phyloP scores from a whole-genome alignment of 352 stramenopile species.

The Globisporangium rhizosaccharum region DNA sequence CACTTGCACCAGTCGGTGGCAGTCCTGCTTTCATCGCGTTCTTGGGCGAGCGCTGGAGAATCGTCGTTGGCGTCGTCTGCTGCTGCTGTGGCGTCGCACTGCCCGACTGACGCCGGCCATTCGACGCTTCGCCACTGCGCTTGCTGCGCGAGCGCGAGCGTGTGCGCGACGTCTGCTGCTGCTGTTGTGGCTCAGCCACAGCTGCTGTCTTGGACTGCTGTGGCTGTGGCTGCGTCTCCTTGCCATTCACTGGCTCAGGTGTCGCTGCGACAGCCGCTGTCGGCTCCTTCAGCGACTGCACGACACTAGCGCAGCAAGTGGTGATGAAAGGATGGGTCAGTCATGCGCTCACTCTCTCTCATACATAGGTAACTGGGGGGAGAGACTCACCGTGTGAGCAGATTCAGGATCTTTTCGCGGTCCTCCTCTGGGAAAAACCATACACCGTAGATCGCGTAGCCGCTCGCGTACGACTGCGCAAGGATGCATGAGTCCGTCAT shows the following conservation, averaged over 20 bases:
- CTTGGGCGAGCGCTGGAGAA: slow-evolving; percentile 58
- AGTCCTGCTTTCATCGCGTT: slow-evolving; percentile 19
- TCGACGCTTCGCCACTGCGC: slow-evolving; percentile 23
- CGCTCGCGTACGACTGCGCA: slow-evolving; percentile 34
- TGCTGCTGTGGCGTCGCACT: slow-evolving; percentile 3
- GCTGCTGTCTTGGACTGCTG: slow-evolving; percentile 18
- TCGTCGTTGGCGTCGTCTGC: slow-evolving; percentile 32
- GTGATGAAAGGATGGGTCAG: neutral
- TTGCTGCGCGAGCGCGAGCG: slow-evolving; percentile 53
- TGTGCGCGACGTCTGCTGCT: slow-evolving; percentile 19
- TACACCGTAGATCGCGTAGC: slow-evolving; percentile 80
- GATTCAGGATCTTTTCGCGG: slow-evolving; percentile 67
- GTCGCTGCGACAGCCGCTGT: slow-evolving; percentile 15
- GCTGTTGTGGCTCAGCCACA: no score
- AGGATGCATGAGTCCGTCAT: neutral
- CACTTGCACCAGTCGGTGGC: slow-evolving; percentile 4
- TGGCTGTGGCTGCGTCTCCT: slow-evolving; percentile 13
- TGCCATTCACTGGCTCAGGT: slow-evolving; percentile 13
- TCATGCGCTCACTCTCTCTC: no score
- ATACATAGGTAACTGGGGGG: neutral
- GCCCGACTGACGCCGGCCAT: slow-evolving; percentile 22
- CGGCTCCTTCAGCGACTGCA: slow-evolving; percentile 51
- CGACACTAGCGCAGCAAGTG: slow-evolving; percentile 29
- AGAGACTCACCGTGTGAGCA: slow-evolving; percentile 52
- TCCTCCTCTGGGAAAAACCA: slow-evolving; percentile 88